Evolutionary conservation across 768 basidiomycete genomes (phyloP).

Genomic region (Collybia sp.): DNA sequence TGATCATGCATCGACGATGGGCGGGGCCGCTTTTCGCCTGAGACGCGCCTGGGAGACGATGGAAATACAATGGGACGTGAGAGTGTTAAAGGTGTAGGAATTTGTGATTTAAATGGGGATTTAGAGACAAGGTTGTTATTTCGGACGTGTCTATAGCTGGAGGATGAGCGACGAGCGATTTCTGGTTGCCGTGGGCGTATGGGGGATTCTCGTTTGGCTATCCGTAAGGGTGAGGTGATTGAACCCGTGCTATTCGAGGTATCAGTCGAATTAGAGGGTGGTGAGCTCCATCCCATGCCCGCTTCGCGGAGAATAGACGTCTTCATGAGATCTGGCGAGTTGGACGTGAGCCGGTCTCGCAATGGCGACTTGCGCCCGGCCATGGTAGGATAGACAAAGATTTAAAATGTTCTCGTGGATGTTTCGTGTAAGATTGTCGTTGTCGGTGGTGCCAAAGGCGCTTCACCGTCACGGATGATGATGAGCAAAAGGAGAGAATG

Average conservation of each 20-base stretch:
- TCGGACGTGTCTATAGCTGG: conserved; percentile 75
- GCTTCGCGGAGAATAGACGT: conserved; percentile 60
- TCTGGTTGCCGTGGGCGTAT: conserved; percentile 34
- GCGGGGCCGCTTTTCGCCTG: conserved; percentile 75
- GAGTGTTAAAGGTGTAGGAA: conserved; percentile 45
- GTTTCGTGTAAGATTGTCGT: conserved; percentile 4
- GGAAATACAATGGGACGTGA: conserved; percentile 24
- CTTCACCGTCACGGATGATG: conserved; percentile 10
- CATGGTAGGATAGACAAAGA: conserved; percentile 14
- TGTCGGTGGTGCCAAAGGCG: conserved; percentile 3
- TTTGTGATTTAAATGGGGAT: conserved; percentile 77
- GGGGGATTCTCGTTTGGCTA: conserved; percentile 64
- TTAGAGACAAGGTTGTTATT: conserved; percentile 80
- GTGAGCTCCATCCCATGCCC: conserved; percentile 57
- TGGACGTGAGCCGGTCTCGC: conserved; percentile 56
- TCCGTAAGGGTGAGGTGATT: conserved; percentile 64
- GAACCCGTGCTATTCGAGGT: conserved; percentile 27
- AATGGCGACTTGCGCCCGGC: conserved; percentile 41
- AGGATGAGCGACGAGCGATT: conserved; percentile 69
- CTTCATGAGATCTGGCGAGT: conserved; percentile 61
- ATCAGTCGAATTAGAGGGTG: conserved; percentile 30
- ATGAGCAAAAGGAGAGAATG: conserved; percentile 12
- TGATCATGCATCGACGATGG: conserved; percentile 69
- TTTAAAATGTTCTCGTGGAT: conserved; percentile 1
- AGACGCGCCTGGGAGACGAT: conserved; percentile 46